phyloP scores from a whole-genome alignment of 2,329 filamentous ascomycete genomes.

The Aspergillus jensenii region DNA sequence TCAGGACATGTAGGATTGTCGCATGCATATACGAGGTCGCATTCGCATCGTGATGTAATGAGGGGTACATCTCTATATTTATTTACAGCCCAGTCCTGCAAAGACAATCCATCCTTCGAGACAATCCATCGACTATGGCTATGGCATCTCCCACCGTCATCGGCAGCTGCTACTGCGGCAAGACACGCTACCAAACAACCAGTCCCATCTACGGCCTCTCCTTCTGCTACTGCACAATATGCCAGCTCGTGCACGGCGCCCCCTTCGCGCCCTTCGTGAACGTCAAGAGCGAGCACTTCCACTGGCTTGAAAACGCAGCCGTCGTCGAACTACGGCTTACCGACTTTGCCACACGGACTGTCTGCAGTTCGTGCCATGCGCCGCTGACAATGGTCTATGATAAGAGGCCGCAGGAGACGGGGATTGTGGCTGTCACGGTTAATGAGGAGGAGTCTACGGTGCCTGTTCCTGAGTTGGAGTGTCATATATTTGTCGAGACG shows the following conservation, averaged over 20 bases:
- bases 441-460: neutral
- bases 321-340: neutral
- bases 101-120: neutral
- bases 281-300: neutral
- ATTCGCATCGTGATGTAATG: no score
- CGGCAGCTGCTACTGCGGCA: slow-evolving; percentile 4
- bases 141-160: neutral
- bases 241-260: slow-evolving; percentile 2
- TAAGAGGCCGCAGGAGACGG: neutral
- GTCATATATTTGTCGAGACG: neutral
- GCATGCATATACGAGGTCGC: no score
- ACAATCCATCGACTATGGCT: no score
- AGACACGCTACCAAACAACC: neutral
- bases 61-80: no score
- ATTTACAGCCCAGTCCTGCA: neutral
- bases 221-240: slow-evolving; percentile 7
- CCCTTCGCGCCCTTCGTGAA: slow-evolving; percentile 1
- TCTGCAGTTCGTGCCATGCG: neutral
- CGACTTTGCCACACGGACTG: neutral
- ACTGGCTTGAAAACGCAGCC: neutral
- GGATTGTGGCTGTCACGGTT: slow-evolving; percentile 3
- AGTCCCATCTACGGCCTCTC: slow-evolving; percentile 1
- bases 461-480: neutral
- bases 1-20: no score
- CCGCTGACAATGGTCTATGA: slow-evolving; percentile 4